Evolutionary conservation across 306 rosid species (phyloP), one percentile per base, ranked within the genome.

Genomic region (Delonix regia): DNA sequence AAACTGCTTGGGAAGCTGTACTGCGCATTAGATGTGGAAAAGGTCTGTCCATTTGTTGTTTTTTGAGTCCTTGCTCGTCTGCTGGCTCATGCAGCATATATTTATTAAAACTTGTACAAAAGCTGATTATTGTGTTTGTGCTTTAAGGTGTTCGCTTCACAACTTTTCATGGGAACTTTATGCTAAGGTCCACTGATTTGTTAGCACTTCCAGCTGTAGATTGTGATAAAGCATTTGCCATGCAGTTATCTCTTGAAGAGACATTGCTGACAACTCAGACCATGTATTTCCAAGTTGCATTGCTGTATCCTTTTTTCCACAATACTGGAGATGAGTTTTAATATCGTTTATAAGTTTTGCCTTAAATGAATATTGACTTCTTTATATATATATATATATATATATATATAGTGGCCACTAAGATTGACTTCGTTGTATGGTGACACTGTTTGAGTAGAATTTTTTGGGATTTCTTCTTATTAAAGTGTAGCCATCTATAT

Each of bases 1-100:
- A 96, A 83, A 96, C 98, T 80, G 99, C 97, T 67, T 96, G 99
- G 99, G 99, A 96, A 90, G 91, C 99, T 84, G 99, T 93, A 38
- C 81, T 96, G 97, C 99, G 99, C 66, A 86, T 93, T 77, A 88
- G 99, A 85, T 93, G 98, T 75, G 98, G 96, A 80, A 96, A 96
- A 89, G 99, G 99, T 96, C 45, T 75, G 83, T 67, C 70, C 62
- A 61, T 85, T 75, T 1, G 52, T 52, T 75, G 38, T 85, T 61
- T 76, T 75, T 65, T 74, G 65, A 59, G 69, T 72, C 19, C 56
- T 56, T 67, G 14, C 63, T 24, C 64, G 9, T 30, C 72, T 62
- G 25, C 41, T 30, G 55, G 60, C 19, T 71, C 33, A 24, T 59
- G 71, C 80, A 71, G 39, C 55, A 9, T 13, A 51, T 53, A 74